phyloP scores from a whole-genome alignment of 805 yeast species.

The Wickerhamomyces sydowiorum region DNA sequence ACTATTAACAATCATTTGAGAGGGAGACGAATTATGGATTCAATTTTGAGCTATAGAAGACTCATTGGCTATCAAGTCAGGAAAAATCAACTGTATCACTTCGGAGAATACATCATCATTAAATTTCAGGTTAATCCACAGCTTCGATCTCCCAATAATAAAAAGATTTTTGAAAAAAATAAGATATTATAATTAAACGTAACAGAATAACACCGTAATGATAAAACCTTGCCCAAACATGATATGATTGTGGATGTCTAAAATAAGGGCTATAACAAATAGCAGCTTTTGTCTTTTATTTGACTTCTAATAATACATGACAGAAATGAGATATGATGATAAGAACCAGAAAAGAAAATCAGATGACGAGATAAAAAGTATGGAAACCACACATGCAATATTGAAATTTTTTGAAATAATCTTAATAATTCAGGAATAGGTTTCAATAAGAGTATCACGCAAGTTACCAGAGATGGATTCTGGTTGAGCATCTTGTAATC shows the following conservation, averaged over 20 bases:
- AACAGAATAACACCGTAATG: background rate
- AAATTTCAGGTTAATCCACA: too few species aligned
- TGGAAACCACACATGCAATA: background rate
- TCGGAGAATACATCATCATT: too few species aligned
- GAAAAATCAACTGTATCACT: too few species aligned
- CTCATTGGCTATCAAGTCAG: too few species aligned
- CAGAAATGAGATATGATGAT: background rate
- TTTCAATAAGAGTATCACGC: constrained; percentile 89
- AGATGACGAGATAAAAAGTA: background rate
- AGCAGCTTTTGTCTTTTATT: background rate
- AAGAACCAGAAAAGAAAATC: background rate
- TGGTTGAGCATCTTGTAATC: constrained; percentile 87
- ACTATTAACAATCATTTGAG: too few species aligned
- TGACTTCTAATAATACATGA: background rate
- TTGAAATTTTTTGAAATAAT: background rate
- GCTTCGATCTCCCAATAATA: too few species aligned
- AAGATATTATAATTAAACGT: background rate
- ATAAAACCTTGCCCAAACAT: constrained; percentile 1
- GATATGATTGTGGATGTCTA: background rate
- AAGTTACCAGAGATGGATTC: constrained; percentile 78
- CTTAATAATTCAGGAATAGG: constrained; percentile 53
- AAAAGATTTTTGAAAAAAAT: background rate
- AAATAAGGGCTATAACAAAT: too few species aligned
- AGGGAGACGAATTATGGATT: too few species aligned
- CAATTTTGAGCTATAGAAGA: too few species aligned